Percentiles rank a stretch among this genome's conserved stretches.
Evolutionary conservation across 2,329 filamentous ascomycete genomes (phyloP).

Genomic region (Orbilia javanica): DNA sequence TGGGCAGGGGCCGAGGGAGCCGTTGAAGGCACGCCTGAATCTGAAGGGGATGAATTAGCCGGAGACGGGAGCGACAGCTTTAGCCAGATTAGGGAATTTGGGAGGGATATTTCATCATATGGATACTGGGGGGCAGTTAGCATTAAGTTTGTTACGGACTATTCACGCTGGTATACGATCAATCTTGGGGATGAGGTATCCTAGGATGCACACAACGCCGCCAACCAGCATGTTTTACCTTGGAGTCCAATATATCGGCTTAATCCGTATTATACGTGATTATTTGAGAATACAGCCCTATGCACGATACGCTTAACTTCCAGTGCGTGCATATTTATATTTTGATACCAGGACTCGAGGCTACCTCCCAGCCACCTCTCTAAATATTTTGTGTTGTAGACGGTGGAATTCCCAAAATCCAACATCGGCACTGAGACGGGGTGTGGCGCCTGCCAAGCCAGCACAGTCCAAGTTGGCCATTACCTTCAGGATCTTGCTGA

Average conservation of each 20-base stretch:
- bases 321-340: neutral
- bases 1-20: neutral
- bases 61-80: neutral
- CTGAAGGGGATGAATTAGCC: neutral
- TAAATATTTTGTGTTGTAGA: neutral
- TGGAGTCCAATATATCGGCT: no score
- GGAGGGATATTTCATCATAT: neutral
- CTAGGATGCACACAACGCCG: no score
- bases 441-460: no score
- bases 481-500: no score
- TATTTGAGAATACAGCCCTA: neutral
- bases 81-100: neutral
- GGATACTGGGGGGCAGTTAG: constrained; percentile 21
- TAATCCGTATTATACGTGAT: no score
- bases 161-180: neutral
- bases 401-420: neutral
- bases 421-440: neutral
- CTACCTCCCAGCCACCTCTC: no score
- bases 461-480: no score
- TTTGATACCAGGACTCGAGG: no score
- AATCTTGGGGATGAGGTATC: constrained; percentile 9
- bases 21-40: neutral
- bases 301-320: neutral
- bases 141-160: constrained; percentile 10
- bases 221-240: no score